Evolutionary conservation across 2,329 filamentous ascomycete genomes (phyloP).

Genomic region (Cadophora luteo-olivacea): DNA sequence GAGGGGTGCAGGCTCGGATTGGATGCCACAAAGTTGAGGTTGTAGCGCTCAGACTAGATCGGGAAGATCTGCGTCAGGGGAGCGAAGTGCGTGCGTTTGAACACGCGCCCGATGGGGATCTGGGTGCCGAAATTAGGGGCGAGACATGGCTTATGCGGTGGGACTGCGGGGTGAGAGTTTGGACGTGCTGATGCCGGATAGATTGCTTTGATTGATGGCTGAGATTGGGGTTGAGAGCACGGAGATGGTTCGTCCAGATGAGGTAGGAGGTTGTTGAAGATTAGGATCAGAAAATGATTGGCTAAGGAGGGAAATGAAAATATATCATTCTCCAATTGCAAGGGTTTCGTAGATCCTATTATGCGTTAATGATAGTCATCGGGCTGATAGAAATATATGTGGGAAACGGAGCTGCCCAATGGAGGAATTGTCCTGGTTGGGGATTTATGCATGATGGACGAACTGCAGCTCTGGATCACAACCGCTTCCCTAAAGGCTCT

Average conservation of each 20-base stretch:
- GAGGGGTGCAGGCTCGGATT: slow-evolving; percentile 13
- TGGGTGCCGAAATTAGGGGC: slow-evolving; percentile 13
- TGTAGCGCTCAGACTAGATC: slow-evolving; percentile 17
- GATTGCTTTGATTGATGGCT: neutral
- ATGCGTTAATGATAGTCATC: neutral
- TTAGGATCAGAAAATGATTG: neutral
- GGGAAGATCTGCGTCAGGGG: slow-evolving; percentile 9
- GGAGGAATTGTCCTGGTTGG: neutral
- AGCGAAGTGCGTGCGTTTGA: slow-evolving; percentile 8
- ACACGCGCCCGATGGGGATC: slow-evolving; percentile 1
- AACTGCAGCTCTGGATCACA: neutral
- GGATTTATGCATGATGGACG: neutral
- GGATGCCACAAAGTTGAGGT: slow-evolving; percentile 1
- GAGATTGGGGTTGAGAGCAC: neutral
- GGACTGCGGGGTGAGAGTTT: slow-evolving; percentile 1
- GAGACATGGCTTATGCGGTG: slow-evolving; percentile 9
- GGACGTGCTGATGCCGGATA: neutral
- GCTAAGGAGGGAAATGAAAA: neutral
- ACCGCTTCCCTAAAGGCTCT: neutral
- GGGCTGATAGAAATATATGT: neutral
- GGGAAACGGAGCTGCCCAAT: neutral
- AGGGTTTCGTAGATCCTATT: neutral
- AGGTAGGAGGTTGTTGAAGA: slow-evolving; percentile 3
- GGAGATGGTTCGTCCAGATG: slow-evolving; percentile 1
- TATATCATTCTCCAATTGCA: neutral